Percentiles rank a stretch among this genome's conserved stretches.
These are phyloP conservation scores for Heliophila coronopifolia DNA, from an alignment of 441 rosid species.

Conservation along the genomic window DNA sequence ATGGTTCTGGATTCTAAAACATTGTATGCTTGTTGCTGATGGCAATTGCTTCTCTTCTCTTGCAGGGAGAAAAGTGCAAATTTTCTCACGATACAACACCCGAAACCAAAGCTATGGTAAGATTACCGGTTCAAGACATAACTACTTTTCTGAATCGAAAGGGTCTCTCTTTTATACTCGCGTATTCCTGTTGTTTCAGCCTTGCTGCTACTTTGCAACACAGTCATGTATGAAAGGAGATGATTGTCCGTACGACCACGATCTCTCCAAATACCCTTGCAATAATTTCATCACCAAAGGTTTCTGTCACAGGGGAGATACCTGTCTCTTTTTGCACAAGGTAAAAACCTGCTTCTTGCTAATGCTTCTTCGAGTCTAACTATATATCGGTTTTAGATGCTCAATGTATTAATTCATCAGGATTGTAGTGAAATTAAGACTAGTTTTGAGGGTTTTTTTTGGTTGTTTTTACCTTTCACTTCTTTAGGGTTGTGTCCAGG, in stretches of 20 bases:
- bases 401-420: too few species aligned
- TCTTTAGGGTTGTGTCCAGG: too few species aligned
- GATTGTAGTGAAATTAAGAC: too few species aligned
- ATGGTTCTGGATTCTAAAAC: neutral
- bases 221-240: slow-evolving; percentile 87
- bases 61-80: slow-evolving; percentile 80
- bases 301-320: slow-evolving; percentile 62
- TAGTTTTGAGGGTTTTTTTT: too few species aligned
- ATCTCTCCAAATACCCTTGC: slow-evolving; percentile 81
- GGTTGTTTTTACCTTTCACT: too few species aligned
- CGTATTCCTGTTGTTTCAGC: slow-evolving; percentile 43
- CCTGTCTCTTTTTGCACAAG: slow-evolving; percentile 81
- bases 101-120: slow-evolving; percentile 76
- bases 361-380: neutral
- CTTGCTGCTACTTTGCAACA: slow-evolving; percentile 81
- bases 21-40: slow-evolving; percentile 10
- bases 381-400: slow-evolving; percentile 25
- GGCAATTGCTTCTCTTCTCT: slow-evolving; percentile 11
- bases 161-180: slow-evolving; percentile 3
- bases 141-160: slow-evolving; percentile 18
- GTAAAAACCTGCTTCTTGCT: slow-evolving; percentile 34
- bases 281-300: slow-evolving; percentile 44
- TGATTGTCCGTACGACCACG: slow-evolving; percentile 82
- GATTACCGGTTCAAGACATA: slow-evolving; percentile 5
- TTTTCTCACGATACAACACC: slow-evolving; percentile 79